phyloP scores from a whole-genome alignment of 73 alveolate species.

The Stentor roeselii region DNA sequence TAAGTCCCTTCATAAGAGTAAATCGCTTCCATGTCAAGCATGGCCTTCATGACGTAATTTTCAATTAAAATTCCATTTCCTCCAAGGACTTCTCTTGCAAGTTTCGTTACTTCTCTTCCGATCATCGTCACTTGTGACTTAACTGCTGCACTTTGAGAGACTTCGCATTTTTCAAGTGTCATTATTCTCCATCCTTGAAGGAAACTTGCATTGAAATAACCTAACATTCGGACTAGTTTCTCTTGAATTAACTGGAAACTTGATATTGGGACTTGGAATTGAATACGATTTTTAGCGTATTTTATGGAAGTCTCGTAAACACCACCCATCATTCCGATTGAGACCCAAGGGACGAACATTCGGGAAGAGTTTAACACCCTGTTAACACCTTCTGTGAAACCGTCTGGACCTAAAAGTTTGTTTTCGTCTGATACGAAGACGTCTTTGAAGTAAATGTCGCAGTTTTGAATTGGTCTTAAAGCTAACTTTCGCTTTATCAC shows the following conservation, averaged over 20 bases:
- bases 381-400: conserved; percentile 73
- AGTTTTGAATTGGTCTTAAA: conserved; percentile 46
- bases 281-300: conserved; percentile 31
- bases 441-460: conserved; percentile 39
- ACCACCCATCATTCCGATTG: conserved; percentile 71
- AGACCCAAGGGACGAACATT: conserved; percentile 67
- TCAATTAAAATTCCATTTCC: conserved; percentile 84
- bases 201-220: conserved; percentile 37
- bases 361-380: conserved; percentile 62
- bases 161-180: conserved; percentile 51
- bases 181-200: conserved; percentile 49
- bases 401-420: conserved; percentile 50
- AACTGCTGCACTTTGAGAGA: conserved; percentile 65
- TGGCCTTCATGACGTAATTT: conserved; percentile 59
- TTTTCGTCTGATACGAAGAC: conserved; percentile 52
- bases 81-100: conserved; percentile 79
- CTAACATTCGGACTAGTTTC: conserved; percentile 25
- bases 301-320: conserved; percentile 47
- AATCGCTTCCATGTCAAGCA: conserved; percentile 76
- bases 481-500: conserved; percentile 45
- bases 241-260: conserved; percentile 41
- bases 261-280: conserved; percentile 41
- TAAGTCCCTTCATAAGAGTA: conserved; percentile 85
- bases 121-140: conserved; percentile 58
- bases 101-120: conserved; percentile 59